Evolutionary conservation across 208 protist species (phyloP).

Genomic region (Endotrypanum monterogeii): DNA sequence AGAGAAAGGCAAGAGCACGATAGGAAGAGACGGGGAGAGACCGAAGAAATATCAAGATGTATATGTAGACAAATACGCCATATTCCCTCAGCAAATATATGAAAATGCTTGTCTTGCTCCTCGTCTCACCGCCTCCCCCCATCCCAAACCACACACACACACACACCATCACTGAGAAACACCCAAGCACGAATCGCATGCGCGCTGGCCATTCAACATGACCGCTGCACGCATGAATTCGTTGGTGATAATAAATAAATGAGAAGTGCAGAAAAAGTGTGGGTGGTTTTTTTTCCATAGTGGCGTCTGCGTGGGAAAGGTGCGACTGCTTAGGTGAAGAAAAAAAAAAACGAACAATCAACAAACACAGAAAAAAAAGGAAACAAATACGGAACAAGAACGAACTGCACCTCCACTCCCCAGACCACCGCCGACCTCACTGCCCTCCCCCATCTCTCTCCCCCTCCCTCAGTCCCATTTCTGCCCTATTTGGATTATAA

Average conservation of each 20-base stretch:
- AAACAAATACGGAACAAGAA: background rate
- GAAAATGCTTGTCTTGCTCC: too few species aligned
- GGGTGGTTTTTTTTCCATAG: background rate
- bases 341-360: background rate
- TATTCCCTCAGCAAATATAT: too few species aligned
- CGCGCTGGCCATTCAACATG: background rate
- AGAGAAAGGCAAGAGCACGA: too few species aligned
- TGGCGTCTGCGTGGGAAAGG: background rate
- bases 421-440: too few species aligned
- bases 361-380: slow-evolving; percentile 32
- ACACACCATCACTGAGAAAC: background rate
- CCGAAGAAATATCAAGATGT: too few species aligned
- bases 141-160: background rate
- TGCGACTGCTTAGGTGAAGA: background rate
- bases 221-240: background rate
- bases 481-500: background rate
- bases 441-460: background rate
- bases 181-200: background rate
- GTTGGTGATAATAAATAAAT: background rate
- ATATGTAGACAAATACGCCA: too few species aligned
- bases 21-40: too few species aligned
- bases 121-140: background rate
- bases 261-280: background rate
- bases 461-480: background rate
- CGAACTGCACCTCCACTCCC: background rate